A percentile compares a stretch with the other conserved stretches of the same genome.
Conservation (phyloP, 768 basidiomycete species). For the Agrocybe chaxingu region DNA sequence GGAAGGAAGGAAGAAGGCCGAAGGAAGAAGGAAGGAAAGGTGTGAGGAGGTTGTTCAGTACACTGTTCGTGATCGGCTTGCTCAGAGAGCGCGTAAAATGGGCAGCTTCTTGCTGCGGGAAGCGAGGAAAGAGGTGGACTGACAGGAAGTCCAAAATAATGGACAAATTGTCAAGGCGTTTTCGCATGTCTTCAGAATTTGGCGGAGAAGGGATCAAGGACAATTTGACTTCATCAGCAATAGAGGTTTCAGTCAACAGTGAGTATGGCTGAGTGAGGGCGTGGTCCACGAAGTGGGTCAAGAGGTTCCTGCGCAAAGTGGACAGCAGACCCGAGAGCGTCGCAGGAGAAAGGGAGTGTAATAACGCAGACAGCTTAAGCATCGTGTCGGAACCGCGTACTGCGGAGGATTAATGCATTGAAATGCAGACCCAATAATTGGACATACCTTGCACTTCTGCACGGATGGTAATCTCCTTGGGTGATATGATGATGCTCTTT, state of each 20-base stretch:
- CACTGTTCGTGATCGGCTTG: constrained; percentile 54
- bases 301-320: constrained; percentile 64
- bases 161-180: constrained; percentile 55
- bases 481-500: constrained; percentile 51
- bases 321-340: constrained; percentile 55
- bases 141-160: constrained; percentile 61
- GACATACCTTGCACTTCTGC: constrained; percentile 44
- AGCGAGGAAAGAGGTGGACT: constrained; percentile 48
- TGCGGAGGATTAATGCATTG: constrained; percentile 21
- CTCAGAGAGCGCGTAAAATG: constrained; percentile 55
- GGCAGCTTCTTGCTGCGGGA: constrained; percentile 45
- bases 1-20: constrained; percentile 55
- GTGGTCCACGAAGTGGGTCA: constrained; percentile 54
- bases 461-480: constrained; percentile 47
- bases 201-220: constrained; percentile 44
- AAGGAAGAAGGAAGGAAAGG: constrained; percentile 70
- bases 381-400: constrained; percentile 54
- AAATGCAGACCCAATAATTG: background rate
- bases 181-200: constrained; percentile 30
- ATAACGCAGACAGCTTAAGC: constrained; percentile 49
- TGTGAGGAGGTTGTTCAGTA: constrained; percentile 66
- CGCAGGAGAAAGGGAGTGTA: constrained; percentile 55
- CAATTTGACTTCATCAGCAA: constrained; percentile 42
- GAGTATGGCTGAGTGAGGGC: constrained; percentile 51
- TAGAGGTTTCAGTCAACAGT: constrained; percentile 33